A percentile compares a stretch with the other conserved stretches of the same genome.
These are phyloP conservation scores for Phoma herbarum DNA, from an alignment of 2,329 filamentous ascomycete species.

Conservation along the genomic window DNA sequence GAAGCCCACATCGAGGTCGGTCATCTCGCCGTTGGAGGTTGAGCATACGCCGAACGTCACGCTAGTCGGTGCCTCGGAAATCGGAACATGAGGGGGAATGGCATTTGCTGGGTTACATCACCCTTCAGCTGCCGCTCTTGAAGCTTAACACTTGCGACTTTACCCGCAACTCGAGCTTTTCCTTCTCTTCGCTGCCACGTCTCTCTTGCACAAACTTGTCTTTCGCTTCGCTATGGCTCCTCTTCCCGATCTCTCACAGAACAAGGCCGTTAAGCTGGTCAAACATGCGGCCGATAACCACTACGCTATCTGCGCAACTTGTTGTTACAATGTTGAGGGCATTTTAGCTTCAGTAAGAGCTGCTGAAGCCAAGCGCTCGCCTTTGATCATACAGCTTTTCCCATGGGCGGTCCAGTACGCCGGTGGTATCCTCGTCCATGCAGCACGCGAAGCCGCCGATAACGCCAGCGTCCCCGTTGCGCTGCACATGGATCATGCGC, in stretches of 20 bases:
- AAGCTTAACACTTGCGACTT: conserved; percentile 48
- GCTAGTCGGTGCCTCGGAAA: conserved; percentile 21
- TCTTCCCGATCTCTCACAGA: conserved; percentile 54
- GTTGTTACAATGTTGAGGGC: conserved; percentile 74
- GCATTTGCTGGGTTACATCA: conserved; percentile 17
- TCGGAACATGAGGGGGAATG: conserved; percentile 20
- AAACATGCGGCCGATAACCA: conserved; percentile 64
- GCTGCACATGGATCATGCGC: conserved; percentile 73
- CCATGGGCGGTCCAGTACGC: conserved; percentile 77
- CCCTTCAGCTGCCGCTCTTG: conserved; percentile 58
- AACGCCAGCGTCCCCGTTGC: conserved; percentile 63
- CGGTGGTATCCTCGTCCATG: conserved; percentile 57
- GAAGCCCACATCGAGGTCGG: conserved; percentile 24
- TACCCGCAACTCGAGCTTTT: conserved; percentile 9
- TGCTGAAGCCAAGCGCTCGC: conserved; percentile 71
- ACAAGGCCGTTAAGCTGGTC: conserved; percentile 58
- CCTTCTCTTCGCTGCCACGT: conserved; percentile 2
- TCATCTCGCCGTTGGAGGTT: conserved; percentile 19
- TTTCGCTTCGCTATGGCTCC: conserved; percentile 63
- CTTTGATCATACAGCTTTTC: conserved; percentile 76
- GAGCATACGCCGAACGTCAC: conserved; percentile 22
- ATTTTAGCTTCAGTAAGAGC: conserved; percentile 74
- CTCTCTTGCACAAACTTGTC: conserved; percentile 30
- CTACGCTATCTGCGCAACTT: conserved; percentile 69
- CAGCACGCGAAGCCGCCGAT: conserved; percentile 55